These are phyloP conservation scores for Myrmaecium sp. DNA, from an alignment of 2,329 filamentous ascomycete genomes.

Conservation along the genomic window DNA sequence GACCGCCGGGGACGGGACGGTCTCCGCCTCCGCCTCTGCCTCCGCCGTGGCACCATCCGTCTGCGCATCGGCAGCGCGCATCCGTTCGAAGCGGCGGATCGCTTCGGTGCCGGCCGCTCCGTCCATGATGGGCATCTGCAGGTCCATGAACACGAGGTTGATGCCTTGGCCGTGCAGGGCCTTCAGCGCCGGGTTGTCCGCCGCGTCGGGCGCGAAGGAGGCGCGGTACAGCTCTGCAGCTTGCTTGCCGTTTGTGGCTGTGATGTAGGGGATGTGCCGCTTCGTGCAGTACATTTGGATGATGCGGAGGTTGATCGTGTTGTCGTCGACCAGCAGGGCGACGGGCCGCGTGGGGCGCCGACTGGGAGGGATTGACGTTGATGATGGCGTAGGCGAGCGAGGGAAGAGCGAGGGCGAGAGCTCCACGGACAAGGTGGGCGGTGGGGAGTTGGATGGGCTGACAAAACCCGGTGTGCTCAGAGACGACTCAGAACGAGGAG, in stretches of 20 bases:
- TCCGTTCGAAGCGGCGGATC: constrained; percentile 20
- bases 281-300: constrained; percentile 31
- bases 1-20: too few relatives aligned
- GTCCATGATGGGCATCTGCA: constrained; percentile 29
- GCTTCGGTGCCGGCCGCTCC: constrained; percentile 22
- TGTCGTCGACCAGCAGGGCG: constrained; percentile 31
- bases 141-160: constrained; percentile 26
- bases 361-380: not conserved
- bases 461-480: too few relatives aligned
- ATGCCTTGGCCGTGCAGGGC: constrained; percentile 14
- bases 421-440: not conserved
- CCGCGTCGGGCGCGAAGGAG: constrained; percentile 3
- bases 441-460: too few relatives aligned
- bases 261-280: constrained; percentile 24
- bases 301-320: constrained; percentile 32
- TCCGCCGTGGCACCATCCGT: too few relatives aligned
- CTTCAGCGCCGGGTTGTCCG: constrained; percentile 4
- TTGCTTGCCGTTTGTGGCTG: constrained; percentile 27
- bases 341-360: constrained; percentile 5
- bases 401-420: constrained; percentile 1
- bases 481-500: too few relatives aligned
- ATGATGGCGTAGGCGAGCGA: not conserved
- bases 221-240: constrained; percentile 23
- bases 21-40: constrained; percentile 14
- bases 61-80: not conserved